Percentiles rank a stretch among this genome's conserved stretches.
phyloP scores from a whole-genome alignment of 495 filamentous ascomycete genomes.

The Xylaria bambusicola region DNA sequence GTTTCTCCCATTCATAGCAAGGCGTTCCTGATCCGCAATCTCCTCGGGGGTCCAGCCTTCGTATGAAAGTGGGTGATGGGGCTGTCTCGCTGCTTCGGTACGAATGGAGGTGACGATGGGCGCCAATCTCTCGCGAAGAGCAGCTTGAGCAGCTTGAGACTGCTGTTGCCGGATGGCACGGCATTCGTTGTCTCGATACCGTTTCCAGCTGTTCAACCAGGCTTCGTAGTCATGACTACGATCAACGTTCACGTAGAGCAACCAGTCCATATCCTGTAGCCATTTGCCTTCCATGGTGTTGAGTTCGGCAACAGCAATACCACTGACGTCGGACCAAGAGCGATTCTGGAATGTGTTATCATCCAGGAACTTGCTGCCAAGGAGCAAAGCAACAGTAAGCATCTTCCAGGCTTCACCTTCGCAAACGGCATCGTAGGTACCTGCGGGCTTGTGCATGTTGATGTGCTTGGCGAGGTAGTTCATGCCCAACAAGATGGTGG shows the following conservation, averaged over 20 bases:
- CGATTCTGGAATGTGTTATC: conserved; percentile 99
- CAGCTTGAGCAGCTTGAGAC: conserved; percentile 33
- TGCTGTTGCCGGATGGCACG: conserved; percentile 47
- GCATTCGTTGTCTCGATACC: conserved; percentile 68
- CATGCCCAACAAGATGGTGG: conserved; percentile 91
- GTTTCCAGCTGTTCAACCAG: conserved; percentile 84
- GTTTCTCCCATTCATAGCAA: conserved; percentile 46
- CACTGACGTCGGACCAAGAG: conserved; percentile 97
- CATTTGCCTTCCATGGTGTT: conserved; percentile 92
- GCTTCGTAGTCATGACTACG: conserved; percentile 78
- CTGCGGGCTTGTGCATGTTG: conserved; percentile 65
- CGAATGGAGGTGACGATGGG: conserved; percentile 68
- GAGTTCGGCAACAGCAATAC: conserved; percentile 82
- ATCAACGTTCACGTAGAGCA: conserved; percentile 84
- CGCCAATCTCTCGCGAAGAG: conserved; percentile 51
- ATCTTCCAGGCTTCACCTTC: conserved; percentile 85
- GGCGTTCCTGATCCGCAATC: conserved; percentile 52
- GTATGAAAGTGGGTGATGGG: conserved; percentile 39
- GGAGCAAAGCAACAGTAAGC: conserved; percentile 81
- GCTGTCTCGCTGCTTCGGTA: conserved; percentile 48
- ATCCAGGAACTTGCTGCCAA: conserved; percentile 97
- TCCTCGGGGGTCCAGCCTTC: conserved; percentile 57
- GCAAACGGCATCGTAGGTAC: conserved; percentile 53
- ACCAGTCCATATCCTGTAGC: conserved; percentile 82
- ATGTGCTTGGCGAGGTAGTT: conserved; percentile 85